phyloP scores from a whole-genome alignment of 2,329 filamentous ascomycete species.

The Colletotrichum somersetense region DNA sequence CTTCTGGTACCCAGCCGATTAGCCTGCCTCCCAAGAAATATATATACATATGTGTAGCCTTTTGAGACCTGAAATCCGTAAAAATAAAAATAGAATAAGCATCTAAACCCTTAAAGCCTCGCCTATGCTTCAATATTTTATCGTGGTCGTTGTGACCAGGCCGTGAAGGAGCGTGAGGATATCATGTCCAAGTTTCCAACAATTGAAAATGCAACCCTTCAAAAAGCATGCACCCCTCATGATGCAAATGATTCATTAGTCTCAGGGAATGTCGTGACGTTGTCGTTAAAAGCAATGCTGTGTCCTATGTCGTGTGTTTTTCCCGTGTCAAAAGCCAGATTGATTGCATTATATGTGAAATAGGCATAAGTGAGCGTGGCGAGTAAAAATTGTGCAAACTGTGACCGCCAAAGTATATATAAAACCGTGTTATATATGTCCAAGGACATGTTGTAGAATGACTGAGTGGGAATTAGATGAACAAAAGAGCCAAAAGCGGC shows the following conservation, averaged over 20 bases:
- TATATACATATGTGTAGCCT: background rate
- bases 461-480: conserved; percentile 25
- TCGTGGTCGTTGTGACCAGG: background rate
- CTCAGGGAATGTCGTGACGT: conserved; percentile 39
- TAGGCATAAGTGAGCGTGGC: conserved; percentile 20
- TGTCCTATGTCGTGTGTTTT: background rate
- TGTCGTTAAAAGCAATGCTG: conserved; percentile 3
- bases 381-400: conserved; percentile 15
- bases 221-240: conserved; percentile 3
- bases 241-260: conserved; percentile 29
- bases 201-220: conserved; percentile 11
- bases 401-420: conserved; percentile 24
- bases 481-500: conserved; percentile 30
- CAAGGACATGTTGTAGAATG: conserved; percentile 9
- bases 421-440: background rate
- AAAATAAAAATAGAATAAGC: too few species aligned
- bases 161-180: conserved; percentile 34
- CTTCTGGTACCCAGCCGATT: conserved; percentile 6
- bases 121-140: background rate
- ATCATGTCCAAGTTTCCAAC: conserved; percentile 12
- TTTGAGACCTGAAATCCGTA: background rate
- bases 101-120: background rate
- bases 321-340: conserved; percentile 3
- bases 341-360: background rate
- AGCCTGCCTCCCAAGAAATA: background rate